Base-by-base conservation (phyloP, 2,329 filamentous ascomycete genomes). In the Ascosphaera aggregata region DNA sequence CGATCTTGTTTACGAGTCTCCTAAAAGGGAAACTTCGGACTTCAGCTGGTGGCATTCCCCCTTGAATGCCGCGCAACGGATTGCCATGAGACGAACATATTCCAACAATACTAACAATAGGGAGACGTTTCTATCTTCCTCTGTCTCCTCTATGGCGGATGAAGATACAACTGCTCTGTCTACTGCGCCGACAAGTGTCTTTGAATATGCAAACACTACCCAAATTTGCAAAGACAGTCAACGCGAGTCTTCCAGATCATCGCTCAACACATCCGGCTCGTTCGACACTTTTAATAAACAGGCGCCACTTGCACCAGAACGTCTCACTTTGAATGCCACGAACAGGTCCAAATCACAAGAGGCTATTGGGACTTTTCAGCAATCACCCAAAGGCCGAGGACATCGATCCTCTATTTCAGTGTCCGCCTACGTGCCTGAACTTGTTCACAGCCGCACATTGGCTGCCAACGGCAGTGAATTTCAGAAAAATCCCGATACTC, bases 291-390 rank as follows among this genome's bases (percentile, higher is more conserved):
- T 32, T n/a, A 13, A 32, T n/a, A n/a, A 32, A n/a, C 30, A 32
- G 11, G 13, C 30, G 3, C 13, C 22, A 27, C 11, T 27, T 7
- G 22, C 22, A 7, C 22, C 30, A 9, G 15, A 32, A n/a, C 30
- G 30, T 4, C 30, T 32, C 30, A 32, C 9, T n/a, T 32, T 32
- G 30, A 32, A 9, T n/a, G 30, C 30, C 30, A 7, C 30, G 13
- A 32, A n/a, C 30, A 36, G 19, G 19, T 18, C 34, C 4, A 36
- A 36, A 17, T 36, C 34, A 22, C 34, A 36, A n/a, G 34, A 36
- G 4, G 4, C 9, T 9, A 4, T 36, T 4, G 16, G 16, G 15
- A 36, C 17, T n/a, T 32, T n/a, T n/a, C 4, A 32, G 15, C 13
- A 3, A 32, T 7, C 4, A 32, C 30, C 34, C 9, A 36, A 36